Percentiles rank a stretch among this genome's conserved stretches.
These are phyloP conservation scores for Penicillium sp. DNA, from an alignment of 2,329 filamentous ascomycete species.

Conservation along the genomic window DNA sequence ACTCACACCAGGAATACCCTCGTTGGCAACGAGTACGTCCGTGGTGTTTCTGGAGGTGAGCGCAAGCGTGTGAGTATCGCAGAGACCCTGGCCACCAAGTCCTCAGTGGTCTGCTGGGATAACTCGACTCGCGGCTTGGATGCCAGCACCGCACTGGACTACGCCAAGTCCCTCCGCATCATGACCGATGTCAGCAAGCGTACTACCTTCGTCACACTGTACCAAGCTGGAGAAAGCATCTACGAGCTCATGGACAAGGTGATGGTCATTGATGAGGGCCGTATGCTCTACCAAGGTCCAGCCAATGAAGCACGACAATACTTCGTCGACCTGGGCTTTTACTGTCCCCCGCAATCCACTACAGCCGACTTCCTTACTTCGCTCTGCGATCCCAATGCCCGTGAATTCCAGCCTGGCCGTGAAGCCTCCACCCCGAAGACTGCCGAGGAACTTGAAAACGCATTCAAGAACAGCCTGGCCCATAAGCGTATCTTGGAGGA, in stretches of 20 bases:
- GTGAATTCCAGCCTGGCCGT: constrained; percentile 57
- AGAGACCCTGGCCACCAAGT: constrained; percentile 65
- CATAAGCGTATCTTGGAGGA: constrained; percentile 56
- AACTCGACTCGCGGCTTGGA: constrained; percentile 74
- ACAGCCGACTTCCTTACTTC: constrained; percentile 72
- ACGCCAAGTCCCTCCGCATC: constrained; percentile 58
- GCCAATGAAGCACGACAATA: constrained; percentile 55
- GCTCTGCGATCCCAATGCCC: constrained; percentile 63
- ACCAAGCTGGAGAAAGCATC: constrained; percentile 62
- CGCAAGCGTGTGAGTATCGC: constrained; percentile 71
- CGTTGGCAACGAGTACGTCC: constrained; percentile 64
- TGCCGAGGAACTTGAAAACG: constrained; percentile 57
- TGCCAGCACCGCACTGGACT: constrained; percentile 68
- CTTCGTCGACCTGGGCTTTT: constrained; percentile 58
- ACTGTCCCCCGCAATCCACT: constrained; percentile 52
- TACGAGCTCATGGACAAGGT: constrained; percentile 73
- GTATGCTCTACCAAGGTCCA: constrained; percentile 59
- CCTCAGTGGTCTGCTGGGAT: constrained; percentile 67
- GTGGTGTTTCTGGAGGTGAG: constrained; percentile 71
- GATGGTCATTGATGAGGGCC: constrained; percentile 63
- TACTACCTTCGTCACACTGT: constrained; percentile 62
- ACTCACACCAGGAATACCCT: constrained; percentile 64
- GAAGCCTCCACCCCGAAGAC: constrained; percentile 61
- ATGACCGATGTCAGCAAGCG: constrained; percentile 69
- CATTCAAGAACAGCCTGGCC: constrained; percentile 55